A percentile compares a stretch with the other conserved stretches of the same genome.
Conservation (phyloP, 352 stramenopile genomes). For the Phytophthora vignae region DNA sequence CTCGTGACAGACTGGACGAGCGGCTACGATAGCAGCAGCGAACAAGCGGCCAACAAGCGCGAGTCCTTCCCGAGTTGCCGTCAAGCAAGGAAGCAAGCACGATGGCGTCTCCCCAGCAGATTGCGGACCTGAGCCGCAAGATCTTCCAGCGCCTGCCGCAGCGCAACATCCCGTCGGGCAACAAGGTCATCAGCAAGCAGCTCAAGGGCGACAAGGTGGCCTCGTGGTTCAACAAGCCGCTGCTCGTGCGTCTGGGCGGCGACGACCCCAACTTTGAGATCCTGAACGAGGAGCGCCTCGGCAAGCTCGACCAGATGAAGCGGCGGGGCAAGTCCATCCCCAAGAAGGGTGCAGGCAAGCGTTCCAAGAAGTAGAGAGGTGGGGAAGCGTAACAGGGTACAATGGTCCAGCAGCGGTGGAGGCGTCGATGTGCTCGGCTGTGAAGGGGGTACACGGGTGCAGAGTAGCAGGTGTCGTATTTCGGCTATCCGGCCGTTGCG, state of each 20-base stretch:
- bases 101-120: constrained; percentile 63
- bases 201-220: constrained; percentile 88
- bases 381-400: constrained; percentile 1
- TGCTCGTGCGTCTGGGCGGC: constrained; percentile 73
- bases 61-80: constrained; percentile 4
- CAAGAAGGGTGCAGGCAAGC: constrained; percentile 91
- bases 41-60: constrained; percentile 13
- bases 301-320: constrained; percentile 88
- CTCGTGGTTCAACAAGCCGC: constrained; percentile 89
- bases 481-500: not conserved
- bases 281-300: constrained; percentile 78
- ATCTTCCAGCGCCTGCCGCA: constrained; percentile 91
- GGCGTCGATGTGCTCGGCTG: constrained; percentile 6
- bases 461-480: not conserved
- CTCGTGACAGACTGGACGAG: constrained; percentile 28
- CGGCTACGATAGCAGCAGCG: constrained; percentile 30
- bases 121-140: constrained; percentile 86
- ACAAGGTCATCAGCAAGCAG: constrained; percentile 92
- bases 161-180: constrained; percentile 81
- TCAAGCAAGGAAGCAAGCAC: constrained; percentile 7
- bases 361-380: constrained; percentile 77
- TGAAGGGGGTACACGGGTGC: not conserved
- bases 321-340: constrained; percentile 85
- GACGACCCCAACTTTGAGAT: constrained; percentile 90
- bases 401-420: constrained; percentile 16